A percentile compares a stretch with the other conserved stretches of the same genome.
Evolutionary conservation across 2,329 filamentous ascomycete species (phyloP).

Genomic region (Amphichorda felina): DNA sequence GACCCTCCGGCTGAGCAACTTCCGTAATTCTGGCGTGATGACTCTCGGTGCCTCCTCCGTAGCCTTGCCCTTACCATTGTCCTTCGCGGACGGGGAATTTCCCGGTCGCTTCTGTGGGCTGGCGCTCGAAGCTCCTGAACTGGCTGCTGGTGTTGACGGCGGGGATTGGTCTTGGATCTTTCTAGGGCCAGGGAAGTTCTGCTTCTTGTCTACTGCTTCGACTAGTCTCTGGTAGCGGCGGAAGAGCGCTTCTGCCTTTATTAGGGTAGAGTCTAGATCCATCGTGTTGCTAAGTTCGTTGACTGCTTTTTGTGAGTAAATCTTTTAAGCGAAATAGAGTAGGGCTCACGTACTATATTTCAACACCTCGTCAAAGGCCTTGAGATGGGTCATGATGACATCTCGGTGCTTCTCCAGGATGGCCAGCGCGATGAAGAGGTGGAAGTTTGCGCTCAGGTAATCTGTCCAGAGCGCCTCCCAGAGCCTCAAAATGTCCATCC

Average conservation of each 20-base stretch:
- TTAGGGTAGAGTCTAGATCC: constrained; percentile 74
- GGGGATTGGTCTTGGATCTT: neutral
- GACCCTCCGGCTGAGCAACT: constrained; percentile 36
- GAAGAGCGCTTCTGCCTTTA: constrained; percentile 82
- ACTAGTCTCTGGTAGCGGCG: constrained; percentile 78
- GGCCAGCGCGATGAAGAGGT: constrained; percentile 85
- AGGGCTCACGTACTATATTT: constrained; percentile 76
- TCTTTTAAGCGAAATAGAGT: neutral
- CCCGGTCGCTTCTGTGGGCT: neutral
- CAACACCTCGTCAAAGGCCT: constrained; percentile 91
- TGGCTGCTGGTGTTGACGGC: neutral
- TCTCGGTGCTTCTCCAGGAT: constrained; percentile 94
- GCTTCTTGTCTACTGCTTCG: constrained; percentile 84
- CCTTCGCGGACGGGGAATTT: neutral
- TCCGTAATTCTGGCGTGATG: constrained; percentile 45
- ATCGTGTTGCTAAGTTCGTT: constrained; percentile 93
- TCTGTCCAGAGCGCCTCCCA: constrained; percentile 97
- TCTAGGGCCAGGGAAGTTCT: constrained; percentile 59
- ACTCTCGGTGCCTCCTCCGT: constrained; percentile 24
- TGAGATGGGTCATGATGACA: constrained; percentile 88
- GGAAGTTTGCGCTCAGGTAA: constrained; percentile 77
- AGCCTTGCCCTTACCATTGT: constrained; percentile 21
- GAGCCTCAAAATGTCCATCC: constrained; percentile 72
- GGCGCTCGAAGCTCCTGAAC: constrained; percentile 1
- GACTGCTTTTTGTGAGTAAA: constrained; percentile 38